These are phyloP conservation scores for Mycena rosella DNA, from an alignment of 768 basidiomycete species.

Conservation along the genomic window DNA sequence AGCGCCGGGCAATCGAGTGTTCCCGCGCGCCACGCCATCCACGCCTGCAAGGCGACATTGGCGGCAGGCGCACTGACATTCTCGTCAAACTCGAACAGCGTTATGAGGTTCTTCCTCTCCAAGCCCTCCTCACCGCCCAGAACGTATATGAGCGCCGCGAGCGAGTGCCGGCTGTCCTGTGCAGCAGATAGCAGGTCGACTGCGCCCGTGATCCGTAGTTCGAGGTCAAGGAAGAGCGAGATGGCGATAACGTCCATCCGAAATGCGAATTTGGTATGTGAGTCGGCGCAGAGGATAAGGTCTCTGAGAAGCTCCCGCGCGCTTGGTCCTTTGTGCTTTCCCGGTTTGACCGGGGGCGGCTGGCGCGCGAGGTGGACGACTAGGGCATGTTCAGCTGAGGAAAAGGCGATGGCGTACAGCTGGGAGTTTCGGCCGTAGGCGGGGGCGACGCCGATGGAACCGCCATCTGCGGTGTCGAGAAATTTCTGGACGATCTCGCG, in stretches of 20 bases:
- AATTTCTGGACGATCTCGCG: conserved; percentile 45
- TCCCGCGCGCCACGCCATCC: conserved; percentile 56
- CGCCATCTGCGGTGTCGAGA: conserved; percentile 40
- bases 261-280: conserved; percentile 54
- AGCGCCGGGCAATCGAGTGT: conserved; percentile 24
- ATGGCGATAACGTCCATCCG: conserved; percentile 58
- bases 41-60: conserved; percentile 55
- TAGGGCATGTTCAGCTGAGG: conserved; percentile 51
- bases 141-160: conserved; percentile 48
- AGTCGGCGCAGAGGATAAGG: conserved; percentile 47
- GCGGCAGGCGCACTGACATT: conserved; percentile 19
- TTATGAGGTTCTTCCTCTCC: conserved; percentile 39
- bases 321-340: neutral
- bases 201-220: conserved; percentile 48
- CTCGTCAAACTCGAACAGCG: conserved; percentile 48
- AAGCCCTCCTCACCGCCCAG: conserved; percentile 55
- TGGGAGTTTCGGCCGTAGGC: conserved; percentile 50
- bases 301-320: conserved; percentile 46
- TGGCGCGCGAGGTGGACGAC: conserved; percentile 47
- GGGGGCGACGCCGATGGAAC: conserved; percentile 57
- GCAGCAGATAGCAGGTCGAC: conserved; percentile 57
- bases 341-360: conserved; percentile 7
- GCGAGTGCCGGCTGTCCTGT: conserved; percentile 44
- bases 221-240: conserved; percentile 55
- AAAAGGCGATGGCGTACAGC: conserved; percentile 55